Percentiles rank a stretch among this genome's conserved stretches.
Conservation (phyloP, 139 green algal genomes). For the Tetraselmis striata region DNA sequence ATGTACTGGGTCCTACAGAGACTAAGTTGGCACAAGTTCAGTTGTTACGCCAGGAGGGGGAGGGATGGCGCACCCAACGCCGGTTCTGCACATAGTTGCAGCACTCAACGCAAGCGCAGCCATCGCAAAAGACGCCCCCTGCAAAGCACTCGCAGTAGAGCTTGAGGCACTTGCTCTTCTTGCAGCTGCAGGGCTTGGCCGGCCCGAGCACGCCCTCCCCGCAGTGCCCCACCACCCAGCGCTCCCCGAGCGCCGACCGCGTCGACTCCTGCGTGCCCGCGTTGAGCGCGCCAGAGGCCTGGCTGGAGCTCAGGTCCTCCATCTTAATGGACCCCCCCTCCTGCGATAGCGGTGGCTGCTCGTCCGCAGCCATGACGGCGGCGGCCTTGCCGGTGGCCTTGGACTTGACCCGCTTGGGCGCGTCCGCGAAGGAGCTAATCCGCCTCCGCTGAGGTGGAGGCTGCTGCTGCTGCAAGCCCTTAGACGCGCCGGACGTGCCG, state of each 20-base stretch:
- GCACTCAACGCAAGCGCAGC: slow-evolving; percentile 53
- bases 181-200: slow-evolving; percentile 69
- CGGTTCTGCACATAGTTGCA: slow-evolving; percentile 35
- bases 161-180: slow-evolving; percentile 83
- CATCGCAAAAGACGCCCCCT: slow-evolving; percentile 48
- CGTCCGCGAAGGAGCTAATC: neutral
- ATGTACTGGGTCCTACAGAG: too few relatives aligned
- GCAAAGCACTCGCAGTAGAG: slow-evolving; percentile 87
- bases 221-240: neutral
- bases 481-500: neutral
- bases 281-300: neutral
- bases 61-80: neutral
- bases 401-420: neutral
- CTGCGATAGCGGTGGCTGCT: neutral
- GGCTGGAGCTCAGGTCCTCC: neutral
- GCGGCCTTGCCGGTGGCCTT: too few relatives aligned
- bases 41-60: too few relatives aligned
- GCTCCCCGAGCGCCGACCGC: neutral
- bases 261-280: neutral
- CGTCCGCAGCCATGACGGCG: neutral
- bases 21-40: too few relatives aligned
- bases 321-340: neutral
- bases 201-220: too few relatives aligned
- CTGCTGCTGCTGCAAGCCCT: too few relatives aligned
- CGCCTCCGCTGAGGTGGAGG: neutral